Base-by-base conservation (phyloP, 192 early-diverging fungal genomes). In the Linnemannia exigua region DNA sequence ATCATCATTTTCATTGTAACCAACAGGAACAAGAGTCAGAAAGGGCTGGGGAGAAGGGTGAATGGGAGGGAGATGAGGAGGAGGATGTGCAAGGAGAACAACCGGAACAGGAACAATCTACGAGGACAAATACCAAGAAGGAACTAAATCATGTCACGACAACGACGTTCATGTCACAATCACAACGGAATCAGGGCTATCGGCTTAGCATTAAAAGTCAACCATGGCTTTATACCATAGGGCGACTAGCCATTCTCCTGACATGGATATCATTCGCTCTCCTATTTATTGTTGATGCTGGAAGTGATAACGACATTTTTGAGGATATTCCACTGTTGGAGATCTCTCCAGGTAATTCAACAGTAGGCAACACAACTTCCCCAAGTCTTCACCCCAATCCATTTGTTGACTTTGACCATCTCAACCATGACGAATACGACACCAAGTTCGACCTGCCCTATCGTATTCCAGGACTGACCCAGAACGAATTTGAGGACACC, bases 401-500 rank as follows among this genome's bases (percentile, higher is more conserved):
- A 63, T 16, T 63, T 25, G 11, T 63, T 25, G 58, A 31, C 11
- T 14, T 31, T 3, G 58, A 63, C 28, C 58, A 63, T 31, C 0
- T 63, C 28, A 11, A n/a, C 58, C 2, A 1, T 33, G 58, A 31
- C 2, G 58, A 61, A 0, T 20, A 41, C 36, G 19, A 54, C 71
- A 51, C 36, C 22, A 1, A 31, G 3, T 84, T 75, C 67, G 82
- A 84, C 50, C 77, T 72, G 16, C 82, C 82, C 6, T 63, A 75
- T 15, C 72, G 61, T 12, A 54, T 68, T 0, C 76, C 76, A 66
- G 72, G 67, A n/a, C 51, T 84, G 6, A 84, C 82, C 5, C 73
- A 84, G 2, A 31, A 84, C 20, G 82, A 84, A 36, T 75, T 79
- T 25, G 61, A 70, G 28, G 72, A 79, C 19, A 84, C 82, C 9